Evolutionary conservation across 208 protist genomes (phyloP).

Genomic region (Leishmania arabica): DNA sequence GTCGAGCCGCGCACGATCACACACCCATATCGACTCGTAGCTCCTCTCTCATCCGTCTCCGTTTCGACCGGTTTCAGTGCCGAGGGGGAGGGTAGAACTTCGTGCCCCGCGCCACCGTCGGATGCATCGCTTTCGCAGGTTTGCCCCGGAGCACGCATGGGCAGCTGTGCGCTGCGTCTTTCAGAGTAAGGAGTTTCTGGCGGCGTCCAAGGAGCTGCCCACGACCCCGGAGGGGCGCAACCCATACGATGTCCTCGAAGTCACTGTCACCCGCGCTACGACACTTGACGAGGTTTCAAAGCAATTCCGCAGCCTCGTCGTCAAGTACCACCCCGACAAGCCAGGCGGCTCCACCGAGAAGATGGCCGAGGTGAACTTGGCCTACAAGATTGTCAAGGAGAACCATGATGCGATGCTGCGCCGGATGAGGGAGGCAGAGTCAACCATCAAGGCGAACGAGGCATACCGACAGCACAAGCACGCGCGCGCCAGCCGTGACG

Average conservation of each 20-base stretch:
- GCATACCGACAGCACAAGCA: constrained; percentile 72
- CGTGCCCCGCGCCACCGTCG: neutral
- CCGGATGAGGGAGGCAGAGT: constrained; percentile 66
- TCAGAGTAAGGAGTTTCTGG: constrained; percentile 80
- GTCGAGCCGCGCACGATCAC: neutral
- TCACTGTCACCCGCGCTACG: constrained; percentile 71
- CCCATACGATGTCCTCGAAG: constrained; percentile 90
- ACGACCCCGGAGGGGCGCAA: constrained; percentile 84
- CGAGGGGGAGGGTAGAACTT: neutral
- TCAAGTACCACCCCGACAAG: constrained; percentile 88
- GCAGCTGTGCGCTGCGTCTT: constrained; percentile 52
- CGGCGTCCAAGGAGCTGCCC: constrained; percentile 76
- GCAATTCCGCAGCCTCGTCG: constrained; percentile 84
- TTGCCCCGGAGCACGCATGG: constrained; percentile 10
- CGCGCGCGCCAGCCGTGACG: constrained; percentile 61
- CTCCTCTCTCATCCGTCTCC: neutral
- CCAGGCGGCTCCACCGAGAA: constrained; percentile 89
- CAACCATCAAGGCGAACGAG: constrained; percentile 51
- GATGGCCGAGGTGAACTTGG: constrained; percentile 91
- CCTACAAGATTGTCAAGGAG: constrained; percentile 90
- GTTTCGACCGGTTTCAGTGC: neutral
- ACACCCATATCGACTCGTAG: constrained; percentile 3
- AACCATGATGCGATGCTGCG: constrained; percentile 75
- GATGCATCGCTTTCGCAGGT: constrained; percentile 36
- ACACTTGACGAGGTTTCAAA: constrained; percentile 87